A percentile compares a stretch with the other conserved stretches of the same genome.
Conservation (phyloP, 805 yeast species). For the Ogataea methylovora region DNA sequence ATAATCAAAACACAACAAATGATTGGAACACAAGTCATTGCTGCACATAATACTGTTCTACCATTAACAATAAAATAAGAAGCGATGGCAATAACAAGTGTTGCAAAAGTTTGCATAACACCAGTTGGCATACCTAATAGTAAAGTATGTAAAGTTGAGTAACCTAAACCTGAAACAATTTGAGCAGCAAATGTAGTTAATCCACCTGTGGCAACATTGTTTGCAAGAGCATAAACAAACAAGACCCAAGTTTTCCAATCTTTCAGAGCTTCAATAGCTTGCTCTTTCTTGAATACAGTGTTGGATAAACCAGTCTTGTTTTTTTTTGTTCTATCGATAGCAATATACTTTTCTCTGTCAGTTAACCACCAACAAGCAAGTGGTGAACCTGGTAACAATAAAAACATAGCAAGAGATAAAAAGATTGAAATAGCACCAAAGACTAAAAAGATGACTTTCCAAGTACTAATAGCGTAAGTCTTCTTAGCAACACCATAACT, state of each 20-base stretch:
- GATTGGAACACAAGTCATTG: conserved; percentile 9
- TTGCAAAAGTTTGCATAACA: conserved; percentile 9
- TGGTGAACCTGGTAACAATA: conserved; percentile 35
- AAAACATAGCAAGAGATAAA: conserved; percentile 9
- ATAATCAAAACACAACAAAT: conserved; percentile 11
- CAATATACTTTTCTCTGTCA: conserved; percentile 27
- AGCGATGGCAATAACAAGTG: conserved; percentile 15
- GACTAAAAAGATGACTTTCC: conserved; percentile 36
- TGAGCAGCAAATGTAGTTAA: conserved; percentile 41
- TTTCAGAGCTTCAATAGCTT: conserved; percentile 33
- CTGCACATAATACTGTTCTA: conserved; percentile 8
- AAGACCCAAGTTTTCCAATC: conserved; percentile 28
- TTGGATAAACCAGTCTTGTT: conserved; percentile 40
- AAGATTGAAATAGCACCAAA: conserved; percentile 36
- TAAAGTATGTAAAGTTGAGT: conserved; percentile 12
- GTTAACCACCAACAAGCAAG: conserved; percentile 34
- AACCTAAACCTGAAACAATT: conserved; percentile 32
- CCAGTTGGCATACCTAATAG: conserved; percentile 16
- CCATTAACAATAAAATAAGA: conserved; percentile 10
- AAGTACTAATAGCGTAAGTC: conserved; percentile 28
- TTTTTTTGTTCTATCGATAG: conserved; percentile 21
- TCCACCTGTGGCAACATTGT: conserved; percentile 53
- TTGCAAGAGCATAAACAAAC: conserved; percentile 27
- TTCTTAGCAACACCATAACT: conserved; percentile 17
- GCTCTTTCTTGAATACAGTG: conserved; percentile 30